Conservation (phyloP, 192 early-diverging fungal species). For the Allomyces macrogynus region DNA sequence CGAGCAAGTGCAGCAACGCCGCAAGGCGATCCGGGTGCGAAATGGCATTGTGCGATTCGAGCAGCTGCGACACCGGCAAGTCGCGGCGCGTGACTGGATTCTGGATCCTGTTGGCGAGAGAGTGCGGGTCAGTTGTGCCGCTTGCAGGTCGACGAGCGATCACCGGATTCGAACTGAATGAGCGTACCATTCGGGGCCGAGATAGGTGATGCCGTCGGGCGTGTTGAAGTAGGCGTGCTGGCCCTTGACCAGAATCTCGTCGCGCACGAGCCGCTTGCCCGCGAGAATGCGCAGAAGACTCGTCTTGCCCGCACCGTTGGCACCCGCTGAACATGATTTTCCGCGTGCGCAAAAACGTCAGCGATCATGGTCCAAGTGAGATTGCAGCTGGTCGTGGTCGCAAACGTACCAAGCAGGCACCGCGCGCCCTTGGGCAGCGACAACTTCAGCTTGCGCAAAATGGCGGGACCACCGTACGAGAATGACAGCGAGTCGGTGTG, state of each 20-base stretch:
- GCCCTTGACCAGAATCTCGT: constrained; percentile 32
- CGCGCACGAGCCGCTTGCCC: constrained; percentile 43
- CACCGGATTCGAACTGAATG: no score
- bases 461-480: neutral
- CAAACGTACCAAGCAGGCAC: neutral
- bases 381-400: no score
- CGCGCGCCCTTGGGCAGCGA: neutral
- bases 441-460: neutral
- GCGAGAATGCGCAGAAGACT: constrained; percentile 48
- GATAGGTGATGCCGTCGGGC: constrained; percentile 9
- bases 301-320: constrained; percentile 30
- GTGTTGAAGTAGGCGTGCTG: constrained; percentile 42
- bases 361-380: no score
- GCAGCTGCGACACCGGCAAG: constrained; percentile 36
- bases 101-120: constrained; percentile 47
- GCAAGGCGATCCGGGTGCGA: constrained; percentile 33
- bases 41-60: constrained; percentile 41
- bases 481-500: neutral
- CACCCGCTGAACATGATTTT: constrained; percentile 49
- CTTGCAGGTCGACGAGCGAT: no score
- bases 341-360: constrained; percentile 9
- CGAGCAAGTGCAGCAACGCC: constrained; percentile 43
- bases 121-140: no score
- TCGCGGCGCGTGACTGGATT: constrained; percentile 53
- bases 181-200: no score